phyloP scores from a whole-genome alignment of 805 yeast genomes.

The Wickerhamomyces mucosus region DNA sequence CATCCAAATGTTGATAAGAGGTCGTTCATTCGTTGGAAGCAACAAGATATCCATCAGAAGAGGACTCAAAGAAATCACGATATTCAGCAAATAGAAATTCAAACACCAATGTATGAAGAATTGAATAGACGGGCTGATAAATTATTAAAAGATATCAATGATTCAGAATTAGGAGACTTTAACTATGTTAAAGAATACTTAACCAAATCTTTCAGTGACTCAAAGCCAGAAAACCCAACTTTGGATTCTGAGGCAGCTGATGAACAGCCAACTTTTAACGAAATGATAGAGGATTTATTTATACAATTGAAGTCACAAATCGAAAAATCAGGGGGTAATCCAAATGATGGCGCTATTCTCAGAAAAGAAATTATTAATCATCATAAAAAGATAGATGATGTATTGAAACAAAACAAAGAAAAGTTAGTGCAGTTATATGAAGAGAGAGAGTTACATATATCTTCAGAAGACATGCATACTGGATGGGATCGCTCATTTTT shows the following conservation, averaged over 20 bases:
- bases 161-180: slow-evolving; percentile 26
- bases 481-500: slow-evolving; percentile 84
- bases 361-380: slow-evolving; percentile 42
- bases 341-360: slow-evolving; percentile 28
- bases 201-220: slow-evolving; percentile 47
- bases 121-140: slow-evolving; percentile 66
- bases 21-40: slow-evolving; percentile 93
- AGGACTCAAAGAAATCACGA: slow-evolving; percentile 74
- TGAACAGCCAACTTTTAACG: slow-evolving; percentile 55
- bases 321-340: slow-evolving; percentile 35
- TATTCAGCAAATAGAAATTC: slow-evolving; percentile 65
- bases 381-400: slow-evolving; percentile 58
- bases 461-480: slow-evolving; percentile 84
- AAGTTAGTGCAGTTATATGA: slow-evolving; percentile 58
- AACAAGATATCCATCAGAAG: slow-evolving; percentile 92
- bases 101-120: slow-evolving; percentile 70
- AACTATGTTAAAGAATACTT: slow-evolving; percentile 32
- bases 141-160: slow-evolving; percentile 36
- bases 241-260: slow-evolving; percentile 30
- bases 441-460: slow-evolving; percentile 68
- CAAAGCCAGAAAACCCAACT: slow-evolving; percentile 42
- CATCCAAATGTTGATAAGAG: slow-evolving; percentile 96
- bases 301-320: slow-evolving; percentile 63
- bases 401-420: slow-evolving; percentile 50
- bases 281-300: slow-evolving; percentile 86